A percentile compares a stretch with the other conserved stretches of the same genome.
These are phyloP conservation scores for Metschnikowia rubicola DNA, from an alignment of 805 yeast species.

Conservation along the genomic window DNA sequence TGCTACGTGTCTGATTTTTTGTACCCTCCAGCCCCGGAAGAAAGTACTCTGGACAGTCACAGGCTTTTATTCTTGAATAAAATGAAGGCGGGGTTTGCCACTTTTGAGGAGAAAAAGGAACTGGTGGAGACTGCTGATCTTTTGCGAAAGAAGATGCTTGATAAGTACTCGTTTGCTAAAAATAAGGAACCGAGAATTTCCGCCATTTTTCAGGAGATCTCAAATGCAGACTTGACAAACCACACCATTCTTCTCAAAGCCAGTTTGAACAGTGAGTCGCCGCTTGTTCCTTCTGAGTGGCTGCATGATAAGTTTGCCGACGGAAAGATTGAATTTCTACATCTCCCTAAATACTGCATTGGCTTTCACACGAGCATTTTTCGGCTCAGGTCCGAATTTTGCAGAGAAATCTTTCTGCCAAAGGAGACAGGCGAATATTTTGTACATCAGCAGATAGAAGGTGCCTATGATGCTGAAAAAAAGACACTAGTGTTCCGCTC, in stretches of 20 bases:
- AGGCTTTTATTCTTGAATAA: not conserved
- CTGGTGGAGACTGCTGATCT: not conserved
- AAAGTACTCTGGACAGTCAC: constrained; percentile 5
- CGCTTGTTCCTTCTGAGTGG: constrained; percentile 2
- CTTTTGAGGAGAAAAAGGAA: constrained; percentile 1
- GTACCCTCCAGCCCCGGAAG: constrained; percentile 17
- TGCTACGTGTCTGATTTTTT: constrained; percentile 30
- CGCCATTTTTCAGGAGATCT: constrained; percentile 3
- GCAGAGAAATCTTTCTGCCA: constrained; percentile 22
- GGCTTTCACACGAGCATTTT: constrained; percentile 38
- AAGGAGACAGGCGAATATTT: constrained; percentile 21
- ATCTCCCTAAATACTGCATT: constrained; percentile 22
- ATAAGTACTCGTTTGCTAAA: not conserved
- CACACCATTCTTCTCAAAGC: constrained; percentile 2
- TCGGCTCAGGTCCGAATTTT: constrained; percentile 27
- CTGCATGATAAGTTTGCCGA: constrained; percentile 32
- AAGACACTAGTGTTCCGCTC: constrained; percentile 20
- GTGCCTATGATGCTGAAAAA: constrained; percentile 17
- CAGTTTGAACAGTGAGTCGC: not conserved
- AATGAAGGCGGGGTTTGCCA: not conserved
- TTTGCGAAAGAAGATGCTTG: not conserved
- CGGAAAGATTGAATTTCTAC: constrained; percentile 26
- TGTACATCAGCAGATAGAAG: constrained; percentile 24
- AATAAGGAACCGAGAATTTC: constrained; percentile 3
- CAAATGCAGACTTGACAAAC: not conserved